These are phyloP conservation scores for Cladosporium colombiae DNA, from an alignment of 2,329 filamentous ascomycete species.

Conservation along the genomic window DNA sequence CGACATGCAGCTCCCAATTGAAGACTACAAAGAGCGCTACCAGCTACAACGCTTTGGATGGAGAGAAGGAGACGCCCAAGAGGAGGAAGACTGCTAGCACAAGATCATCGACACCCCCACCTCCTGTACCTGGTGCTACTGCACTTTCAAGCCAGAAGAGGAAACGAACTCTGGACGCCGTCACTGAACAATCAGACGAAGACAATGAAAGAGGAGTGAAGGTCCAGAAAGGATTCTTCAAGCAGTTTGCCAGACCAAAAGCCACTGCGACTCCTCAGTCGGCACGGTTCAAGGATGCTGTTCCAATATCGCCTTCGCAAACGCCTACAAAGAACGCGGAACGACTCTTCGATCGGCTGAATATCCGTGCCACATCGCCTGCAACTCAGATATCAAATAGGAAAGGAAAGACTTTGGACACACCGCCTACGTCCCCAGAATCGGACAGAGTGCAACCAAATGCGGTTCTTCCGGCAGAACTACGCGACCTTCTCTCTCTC, in stretches of 20 bases:
- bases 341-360: constrained; percentile 38
- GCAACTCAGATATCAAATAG: constrained; percentile 26
- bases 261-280: constrained; percentile 31
- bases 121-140: constrained; percentile 16
- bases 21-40: constrained; percentile 8
- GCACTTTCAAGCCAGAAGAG: constrained; percentile 25
- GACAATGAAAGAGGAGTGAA: constrained; percentile 25
- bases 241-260: constrained; percentile 22
- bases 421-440: constrained; percentile 37
- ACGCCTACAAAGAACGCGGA: constrained; percentile 40
- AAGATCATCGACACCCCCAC: constrained; percentile 29
- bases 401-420: constrained; percentile 31
- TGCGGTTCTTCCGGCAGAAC: constrained; percentile 41
- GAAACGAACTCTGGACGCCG: constrained; percentile 29
- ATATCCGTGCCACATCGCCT: constrained; percentile 29
- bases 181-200: constrained; percentile 27
- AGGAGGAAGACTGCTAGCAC: constrained; percentile 17
- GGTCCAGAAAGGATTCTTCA: constrained; percentile 22
- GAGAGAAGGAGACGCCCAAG: constrained; percentile 15
- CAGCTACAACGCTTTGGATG: background rate
- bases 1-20: constrained; percentile 19
- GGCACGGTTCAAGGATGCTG: constrained; percentile 36
- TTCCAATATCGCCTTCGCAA: constrained; percentile 34
- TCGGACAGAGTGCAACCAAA: constrained; percentile 24
- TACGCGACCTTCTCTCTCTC: constrained; percentile 47